Conservation (phyloP, 495 filamentous ascomycete species). For the Oidiodendron maius region DNA sequence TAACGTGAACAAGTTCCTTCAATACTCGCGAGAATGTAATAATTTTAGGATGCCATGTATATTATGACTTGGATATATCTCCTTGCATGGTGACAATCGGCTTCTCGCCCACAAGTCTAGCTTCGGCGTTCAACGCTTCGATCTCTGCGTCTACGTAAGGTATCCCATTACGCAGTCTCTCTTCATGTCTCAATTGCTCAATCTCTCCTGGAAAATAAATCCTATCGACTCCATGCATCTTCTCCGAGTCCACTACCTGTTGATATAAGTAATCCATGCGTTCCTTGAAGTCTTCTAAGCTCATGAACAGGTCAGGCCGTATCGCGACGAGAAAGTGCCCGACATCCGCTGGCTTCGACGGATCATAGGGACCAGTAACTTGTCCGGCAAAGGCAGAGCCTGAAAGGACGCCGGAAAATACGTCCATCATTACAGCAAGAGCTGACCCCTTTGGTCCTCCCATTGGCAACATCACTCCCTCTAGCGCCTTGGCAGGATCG, state of each 20-base stretch:
- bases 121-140: slow-evolving; percentile 60
- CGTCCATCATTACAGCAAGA: slow-evolving; percentile 76
- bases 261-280: slow-evolving; percentile 68
- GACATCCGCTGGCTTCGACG: slow-evolving; percentile 59
- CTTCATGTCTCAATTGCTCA: slow-evolving; percentile 55
- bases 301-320: slow-evolving; percentile 73
- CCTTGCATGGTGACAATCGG: slow-evolving; percentile 8
- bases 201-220: slow-evolving; percentile 80
- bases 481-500: slow-evolving; percentile 58
- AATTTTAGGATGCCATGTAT: no score
- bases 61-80: no score
- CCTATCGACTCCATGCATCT: slow-evolving; percentile 62
- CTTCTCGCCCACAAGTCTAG: slow-evolving; percentile 41
- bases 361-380: slow-evolving; percentile 69
- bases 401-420: slow-evolving; percentile 70
- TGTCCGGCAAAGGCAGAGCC: slow-evolving; percentile 66
- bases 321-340: slow-evolving; percentile 73
- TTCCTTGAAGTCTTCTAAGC: slow-evolving; percentile 57
- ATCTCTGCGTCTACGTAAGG: slow-evolving; percentile 62
- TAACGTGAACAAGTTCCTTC: no score
- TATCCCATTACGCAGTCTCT: slow-evolving; percentile 53
- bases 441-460: slow-evolving; percentile 72
- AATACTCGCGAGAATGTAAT: no score
- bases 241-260: slow-evolving; percentile 56
- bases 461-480: slow-evolving; percentile 76